A percentile compares a stretch with the other conserved stretches of the same genome.
These are phyloP conservation scores for Penicillium verrucosum DNA, from an alignment of 2,329 filamentous ascomycete genomes.

Conservation along the genomic window DNA sequence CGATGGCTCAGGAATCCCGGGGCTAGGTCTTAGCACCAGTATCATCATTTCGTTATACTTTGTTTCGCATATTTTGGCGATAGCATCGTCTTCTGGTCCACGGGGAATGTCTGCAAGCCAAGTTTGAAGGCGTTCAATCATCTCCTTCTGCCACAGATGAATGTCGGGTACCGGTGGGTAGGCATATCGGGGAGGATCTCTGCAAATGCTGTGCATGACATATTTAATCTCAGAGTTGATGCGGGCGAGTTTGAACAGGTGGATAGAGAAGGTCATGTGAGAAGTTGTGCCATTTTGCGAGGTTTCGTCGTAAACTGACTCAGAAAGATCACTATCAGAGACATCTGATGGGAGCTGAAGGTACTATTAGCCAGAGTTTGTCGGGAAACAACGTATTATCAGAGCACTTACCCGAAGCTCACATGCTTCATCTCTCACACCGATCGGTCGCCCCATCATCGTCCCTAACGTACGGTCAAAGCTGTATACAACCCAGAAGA, in stretches of 20 bases:
- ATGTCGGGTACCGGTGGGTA: slow-evolving; percentile 49
- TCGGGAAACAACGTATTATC: neutral
- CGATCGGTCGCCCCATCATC: slow-evolving; percentile 57
- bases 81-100: slow-evolving; percentile 4
- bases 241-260: slow-evolving; percentile 44
- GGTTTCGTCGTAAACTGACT: neutral
- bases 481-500: slow-evolving; percentile 55
- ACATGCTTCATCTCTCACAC: slow-evolving; percentile 54
- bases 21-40: slow-evolving; percentile 51
- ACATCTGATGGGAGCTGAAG: slow-evolving; percentile 20
- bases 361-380: slow-evolving; percentile 6
- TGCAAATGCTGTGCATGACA: slow-evolving; percentile 53
- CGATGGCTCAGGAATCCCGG: slow-evolving; percentile 50
- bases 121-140: slow-evolving; percentile 40
- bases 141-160: slow-evolving; percentile 46
- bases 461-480: slow-evolving; percentile 54
- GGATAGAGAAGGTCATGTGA: slow-evolving; percentile 46
- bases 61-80: slow-evolving; percentile 40
- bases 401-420: slow-evolving; percentile 46
- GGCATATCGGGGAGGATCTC: slow-evolving; percentile 48
- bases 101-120: slow-evolving; percentile 43
- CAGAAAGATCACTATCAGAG: slow-evolving; percentile 17
- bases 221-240: slow-evolving; percentile 60
- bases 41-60: slow-evolving; percentile 51
- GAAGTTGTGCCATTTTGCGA: slow-evolving; percentile 11